These are phyloP conservation scores for Penicillium olsonii DNA, from an alignment of 2,329 filamentous ascomycete species.

Conservation along the genomic window DNA sequence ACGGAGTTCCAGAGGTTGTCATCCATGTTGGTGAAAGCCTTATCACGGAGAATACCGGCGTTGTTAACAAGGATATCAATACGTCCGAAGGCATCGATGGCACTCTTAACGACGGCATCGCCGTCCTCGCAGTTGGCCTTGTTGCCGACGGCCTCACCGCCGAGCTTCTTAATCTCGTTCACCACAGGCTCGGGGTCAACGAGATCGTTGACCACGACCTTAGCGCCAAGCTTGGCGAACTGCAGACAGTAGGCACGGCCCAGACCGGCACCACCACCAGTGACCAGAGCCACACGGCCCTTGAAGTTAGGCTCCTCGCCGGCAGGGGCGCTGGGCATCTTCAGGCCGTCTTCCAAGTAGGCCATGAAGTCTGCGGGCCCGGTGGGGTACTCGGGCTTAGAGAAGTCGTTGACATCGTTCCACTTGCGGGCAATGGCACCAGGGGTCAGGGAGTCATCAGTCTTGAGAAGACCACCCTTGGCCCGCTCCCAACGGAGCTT, in stretches of 20 bases:
- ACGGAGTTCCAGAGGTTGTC: conserved; percentile 92
- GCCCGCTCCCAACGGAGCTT: conserved; percentile 96
- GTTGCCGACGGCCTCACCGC: conserved; percentile 87
- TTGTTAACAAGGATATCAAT: conserved; percentile 98
- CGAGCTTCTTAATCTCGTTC: conserved; percentile 84
- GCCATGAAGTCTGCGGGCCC: conserved; percentile 86
- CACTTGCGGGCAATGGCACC: conserved; percentile 87
- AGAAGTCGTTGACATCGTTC: conserved; percentile 85
- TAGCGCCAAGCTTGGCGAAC: conserved; percentile 80
- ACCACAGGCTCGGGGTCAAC: conserved; percentile 88
- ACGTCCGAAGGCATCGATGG: conserved; percentile 90
- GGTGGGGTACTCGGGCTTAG: conserved; percentile 75
- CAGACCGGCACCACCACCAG: conserved; percentile 85
- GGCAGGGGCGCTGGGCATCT: conserved; percentile 70
- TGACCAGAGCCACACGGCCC: conserved; percentile 82
- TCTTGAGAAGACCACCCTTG: conserved; percentile 82
- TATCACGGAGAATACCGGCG: conserved; percentile 94
- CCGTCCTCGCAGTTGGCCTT: conserved; percentile 94
- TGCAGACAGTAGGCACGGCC: conserved; percentile 87
- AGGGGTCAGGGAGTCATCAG: conserved; percentile 84
- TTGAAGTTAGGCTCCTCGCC: conserved; percentile 78
- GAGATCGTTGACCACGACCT: conserved; percentile 94
- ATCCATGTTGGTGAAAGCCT: conserved; percentile 97
- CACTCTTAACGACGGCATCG: conserved; percentile 84
- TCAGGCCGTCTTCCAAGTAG: conserved; percentile 79